Base-by-base conservation (phyloP, 805 yeast species). In the Myxozyma sirexii region DNA sequence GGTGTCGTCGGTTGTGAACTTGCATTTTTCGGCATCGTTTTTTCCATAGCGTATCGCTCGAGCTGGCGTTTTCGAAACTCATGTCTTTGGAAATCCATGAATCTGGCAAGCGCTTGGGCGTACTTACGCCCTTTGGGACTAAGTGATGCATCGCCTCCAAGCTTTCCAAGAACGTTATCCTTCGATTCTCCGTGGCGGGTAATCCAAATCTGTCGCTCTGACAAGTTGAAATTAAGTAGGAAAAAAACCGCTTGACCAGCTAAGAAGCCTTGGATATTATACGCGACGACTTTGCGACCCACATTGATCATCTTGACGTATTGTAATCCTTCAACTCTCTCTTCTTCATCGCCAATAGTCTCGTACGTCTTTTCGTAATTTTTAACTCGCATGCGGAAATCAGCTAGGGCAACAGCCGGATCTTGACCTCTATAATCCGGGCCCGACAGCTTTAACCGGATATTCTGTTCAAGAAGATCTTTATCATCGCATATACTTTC, bases 301-400 rank as follows among this genome's bases (percentile, higher is more conserved):
- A 92, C 97, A 72, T 93, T 93, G 57, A 93, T 90, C 96, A 93
- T 91, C 73, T 93, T 91, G 65, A 92, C 89, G 69, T 91, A 94
- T 71, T 90, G 97, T 68, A 84, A 85, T 13, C 83, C 82, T 17
- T 79, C 81, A 41, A 87, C 76, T 46, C 79, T 77, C 56, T 82
- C 83, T 69, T 87, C 93, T 19, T 79, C 82, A 46, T 89, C 96
- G 64, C 88, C 96, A 38, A 93, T 86, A 0, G 97, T 87, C 73
- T 94, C 92, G 74, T 93, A 93, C 1, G 93, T 97, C 71, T 80
- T 83, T 71, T 91, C 93, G 72, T 93, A 93, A 70, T 93, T 93
- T 38, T 79, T 75, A 62, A 93, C 79, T 59, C 99, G 81, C 52
- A 86, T 87, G 56, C 86, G 83, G 71, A 93, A 93, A 75, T 93